Conservation (phyloP, 2,329 filamentous ascomycete species). For the Claviceps digitariae region DNA sequence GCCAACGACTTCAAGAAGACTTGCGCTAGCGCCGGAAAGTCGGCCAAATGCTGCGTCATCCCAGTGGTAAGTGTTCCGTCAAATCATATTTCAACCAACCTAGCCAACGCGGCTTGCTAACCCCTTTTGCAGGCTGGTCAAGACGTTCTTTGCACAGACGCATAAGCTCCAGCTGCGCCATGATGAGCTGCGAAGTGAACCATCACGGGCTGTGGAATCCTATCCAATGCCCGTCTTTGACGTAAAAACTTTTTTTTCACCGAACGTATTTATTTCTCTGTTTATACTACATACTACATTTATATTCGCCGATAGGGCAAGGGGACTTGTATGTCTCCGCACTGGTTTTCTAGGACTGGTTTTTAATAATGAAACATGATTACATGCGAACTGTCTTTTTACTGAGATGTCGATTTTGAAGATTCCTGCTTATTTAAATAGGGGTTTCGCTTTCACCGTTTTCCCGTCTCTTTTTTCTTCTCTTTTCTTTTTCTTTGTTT, state of each 20-base stretch:
- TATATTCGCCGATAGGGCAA: not conserved
- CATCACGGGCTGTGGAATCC: not conserved
- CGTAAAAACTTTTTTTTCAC: not conserved
- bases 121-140: not conserved
- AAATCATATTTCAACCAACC: not conserved
- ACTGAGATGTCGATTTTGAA: no score
- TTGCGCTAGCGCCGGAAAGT: slow-evolving; percentile 1
- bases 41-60: slow-evolving; percentile 7
- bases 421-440: no score
- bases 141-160: not conserved
- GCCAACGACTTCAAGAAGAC: slow-evolving; percentile 2
- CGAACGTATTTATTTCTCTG: not conserved
- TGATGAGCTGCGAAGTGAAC: not conserved
- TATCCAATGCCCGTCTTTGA: not conserved
- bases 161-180: not conserved
- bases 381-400: no score
- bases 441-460: no score
- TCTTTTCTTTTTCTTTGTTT: no score
- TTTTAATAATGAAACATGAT: not conserved
- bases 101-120: not conserved
- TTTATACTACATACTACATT: not conserved
- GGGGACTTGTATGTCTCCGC: not conserved
- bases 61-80: slow-evolving; percentile 5
- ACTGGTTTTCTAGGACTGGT: not conserved
- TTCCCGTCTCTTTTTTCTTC: no score